Evolutionary conservation across 2,329 filamentous ascomycete species (phyloP), one percentile per base, ranked within the genome.

Genomic region (Penicillium janthinellum): DNA sequence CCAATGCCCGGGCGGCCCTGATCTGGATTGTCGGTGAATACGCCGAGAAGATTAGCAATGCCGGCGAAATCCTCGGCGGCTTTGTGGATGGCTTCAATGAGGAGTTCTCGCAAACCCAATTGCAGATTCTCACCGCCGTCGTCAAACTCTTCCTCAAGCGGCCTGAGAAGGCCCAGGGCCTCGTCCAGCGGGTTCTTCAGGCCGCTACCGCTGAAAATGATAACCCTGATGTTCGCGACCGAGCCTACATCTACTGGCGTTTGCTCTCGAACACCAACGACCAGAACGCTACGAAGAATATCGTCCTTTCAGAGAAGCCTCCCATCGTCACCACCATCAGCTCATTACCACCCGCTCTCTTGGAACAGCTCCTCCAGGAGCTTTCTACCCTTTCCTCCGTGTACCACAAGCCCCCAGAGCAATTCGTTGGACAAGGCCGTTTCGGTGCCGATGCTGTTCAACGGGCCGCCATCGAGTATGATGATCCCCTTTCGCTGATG

Each of bases 1-100:
- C 94, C 1, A 89, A 92, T 69, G 95, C 95, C 6, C 84, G 95
- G 71, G 93, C 90, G 2, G 90, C 94, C 22, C 81, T 99, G 60
- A 98, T 99, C 71, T 99, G 95, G 95, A 98, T 99, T 67, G 94
- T 99, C 5, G 95, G 95, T 67, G 95, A 99, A 76, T 99, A 99
- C 74, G 95, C 95, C 0, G 95, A 99, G 81, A 99, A 99, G 83
- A 99, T 99, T 72, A 96, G 87, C 79, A 98, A 99, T 70, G 95
- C 95, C n/a, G 92, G 93, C 64, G 92, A 98, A 68, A 98, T 99
- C 63, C 78, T 99, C 60, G 84, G 88, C 54, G 88, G 90, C 17
- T 99, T 99, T 72, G 94, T 97, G 12, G 95, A 98, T 57, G 89
- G 88, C 0, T 98, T 99, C 75, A 90, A 90, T 75, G 95, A 98